These are phyloP conservation scores for Pyrenophora graminea DNA, from an alignment of 2,329 filamentous ascomycete species.

Conservation along the genomic window DNA sequence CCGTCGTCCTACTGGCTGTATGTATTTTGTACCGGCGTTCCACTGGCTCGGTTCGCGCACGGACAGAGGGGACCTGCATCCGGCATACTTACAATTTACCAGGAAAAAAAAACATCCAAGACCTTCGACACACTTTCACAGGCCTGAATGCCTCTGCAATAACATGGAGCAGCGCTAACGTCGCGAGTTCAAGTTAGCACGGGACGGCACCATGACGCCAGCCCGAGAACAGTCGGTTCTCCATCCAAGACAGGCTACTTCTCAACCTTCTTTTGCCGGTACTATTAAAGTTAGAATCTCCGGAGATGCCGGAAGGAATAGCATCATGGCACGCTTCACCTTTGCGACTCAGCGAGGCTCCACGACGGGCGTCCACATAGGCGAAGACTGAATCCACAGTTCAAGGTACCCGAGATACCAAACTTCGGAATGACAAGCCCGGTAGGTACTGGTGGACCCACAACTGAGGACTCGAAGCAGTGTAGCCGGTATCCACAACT, in stretches of 20 bases:
- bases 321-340: constrained; percentile 6
- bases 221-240: constrained; percentile 4
- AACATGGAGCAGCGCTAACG: constrained; percentile 5
- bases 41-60: constrained; percentile 17
- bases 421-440: neutral
- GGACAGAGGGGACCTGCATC: constrained; percentile 26
- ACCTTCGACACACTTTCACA: neutral
- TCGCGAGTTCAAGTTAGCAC: neutral
- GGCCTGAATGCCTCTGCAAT: constrained; percentile 3
- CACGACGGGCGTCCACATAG: neutral
- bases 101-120: constrained; percentile 5
- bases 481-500: constrained; percentile 1
- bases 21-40: constrained; percentile 1
- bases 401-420: neutral
- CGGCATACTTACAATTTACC: constrained; percentile 15
- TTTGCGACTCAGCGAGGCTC: neutral
- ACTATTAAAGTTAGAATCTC: constrained; percentile 13
- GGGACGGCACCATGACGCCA: constrained; percentile 1
- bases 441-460: neutral
- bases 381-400: neutral
- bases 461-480: neutral
- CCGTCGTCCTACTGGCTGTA: constrained; percentile 16
- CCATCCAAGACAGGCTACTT: constrained; percentile 7
- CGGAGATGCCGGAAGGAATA: constrained; percentile 15
- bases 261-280: constrained; percentile 10